phyloP scores from a whole-genome alignment of 257 asterid species.

The Coffea canephora region DNA sequence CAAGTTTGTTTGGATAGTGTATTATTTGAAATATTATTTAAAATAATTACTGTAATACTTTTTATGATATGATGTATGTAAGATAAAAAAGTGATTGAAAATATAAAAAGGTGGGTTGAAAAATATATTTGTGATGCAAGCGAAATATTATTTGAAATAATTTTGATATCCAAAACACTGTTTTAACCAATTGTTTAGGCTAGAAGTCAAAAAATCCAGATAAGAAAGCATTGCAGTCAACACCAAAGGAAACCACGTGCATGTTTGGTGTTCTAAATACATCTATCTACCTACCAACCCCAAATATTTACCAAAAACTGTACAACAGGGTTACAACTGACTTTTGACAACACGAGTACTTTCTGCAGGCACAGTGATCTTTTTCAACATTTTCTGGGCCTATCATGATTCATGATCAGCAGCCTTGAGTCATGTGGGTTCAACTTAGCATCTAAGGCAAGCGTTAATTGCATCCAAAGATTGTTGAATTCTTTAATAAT shows the following conservation, averaged over 20 bases:
- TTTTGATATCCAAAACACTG: neutral
- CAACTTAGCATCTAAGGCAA: neutral
- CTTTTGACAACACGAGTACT: neutral
- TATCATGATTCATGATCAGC: neutral
- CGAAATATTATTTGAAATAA: too few relatives aligned
- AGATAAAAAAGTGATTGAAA: too few relatives aligned
- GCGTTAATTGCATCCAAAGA: neutral
- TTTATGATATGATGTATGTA: too few relatives aligned
- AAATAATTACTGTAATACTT: too few relatives aligned
- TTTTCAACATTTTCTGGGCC: constrained; percentile 2
- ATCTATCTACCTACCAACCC: neutral
- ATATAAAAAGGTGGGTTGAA: too few relatives aligned
- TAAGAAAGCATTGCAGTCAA: too few relatives aligned
- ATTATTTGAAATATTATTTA: too few relatives aligned
- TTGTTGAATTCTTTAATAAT: neutral
- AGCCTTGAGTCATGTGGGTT: neutral
- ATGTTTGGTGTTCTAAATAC: too few relatives aligned
- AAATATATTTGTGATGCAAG: too few relatives aligned
- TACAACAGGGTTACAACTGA: neutral
- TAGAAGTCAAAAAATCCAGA: too few relatives aligned
- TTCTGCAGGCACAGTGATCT: constrained; percentile 1
- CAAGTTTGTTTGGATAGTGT: too few relatives aligned
- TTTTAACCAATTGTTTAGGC: neutral
- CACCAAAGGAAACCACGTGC: too few relatives aligned
- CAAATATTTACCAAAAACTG: neutral